Evolutionary conservation across 176 grass and related monocot species (phyloP).

Genomic region (Hsuehochloa calcarea): DNA sequence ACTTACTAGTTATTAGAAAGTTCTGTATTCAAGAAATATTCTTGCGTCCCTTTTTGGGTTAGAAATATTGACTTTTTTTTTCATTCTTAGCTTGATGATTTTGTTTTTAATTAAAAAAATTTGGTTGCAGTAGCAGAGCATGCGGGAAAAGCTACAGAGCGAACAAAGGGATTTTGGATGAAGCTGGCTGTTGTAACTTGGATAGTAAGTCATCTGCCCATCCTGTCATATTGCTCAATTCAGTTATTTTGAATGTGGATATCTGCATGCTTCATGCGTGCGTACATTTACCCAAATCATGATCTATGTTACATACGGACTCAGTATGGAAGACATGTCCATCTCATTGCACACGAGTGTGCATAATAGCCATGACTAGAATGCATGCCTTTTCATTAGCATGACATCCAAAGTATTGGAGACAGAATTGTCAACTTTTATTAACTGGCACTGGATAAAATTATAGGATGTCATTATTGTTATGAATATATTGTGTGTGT

Average conservation of each 20-base stretch:
- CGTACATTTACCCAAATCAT: not conserved
- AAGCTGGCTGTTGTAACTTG: slow-evolving; percentile 69
- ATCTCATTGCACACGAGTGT: not conserved
- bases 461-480: not conserved
- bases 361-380: slow-evolving; percentile 15
- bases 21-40: slow-evolving; percentile 27
- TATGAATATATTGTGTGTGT: too few relatives aligned
- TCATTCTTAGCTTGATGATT: not conserved
- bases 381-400: slow-evolving; percentile 5
- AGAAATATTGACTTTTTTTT: not conserved
- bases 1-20: not conserved
- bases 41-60: not conserved
- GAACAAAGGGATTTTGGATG: slow-evolving; percentile 54
- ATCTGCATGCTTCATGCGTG: not conserved
- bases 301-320: not conserved
- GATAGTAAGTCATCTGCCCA: slow-evolving; percentile 56
- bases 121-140: not conserved
- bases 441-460: slow-evolving; percentile 1
- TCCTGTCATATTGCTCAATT: slow-evolving; percentile 22
- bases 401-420: not conserved
- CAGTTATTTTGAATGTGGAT: slow-evolving; percentile 16
- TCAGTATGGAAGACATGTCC: not conserved
- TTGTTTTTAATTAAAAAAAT: slow-evolving; percentile 28
- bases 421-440: not conserved
- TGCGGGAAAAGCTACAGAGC: not conserved